Base-by-base conservation (phyloP, 2,329 filamentous ascomycete species). In the Fusarium euwallaceae region DNA sequence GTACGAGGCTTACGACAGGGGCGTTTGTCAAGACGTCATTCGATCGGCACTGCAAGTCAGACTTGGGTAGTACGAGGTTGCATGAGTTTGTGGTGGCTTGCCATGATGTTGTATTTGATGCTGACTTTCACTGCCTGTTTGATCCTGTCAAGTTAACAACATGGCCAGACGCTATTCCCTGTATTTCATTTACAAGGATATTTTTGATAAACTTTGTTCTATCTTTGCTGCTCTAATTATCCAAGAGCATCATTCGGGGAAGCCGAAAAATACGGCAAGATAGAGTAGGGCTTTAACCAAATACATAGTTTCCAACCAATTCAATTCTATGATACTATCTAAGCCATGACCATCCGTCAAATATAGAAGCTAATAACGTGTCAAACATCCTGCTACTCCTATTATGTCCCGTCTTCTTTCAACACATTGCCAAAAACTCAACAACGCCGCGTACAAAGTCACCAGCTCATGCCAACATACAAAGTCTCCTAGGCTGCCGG, bases 41-140 rank as follows among this genome's bases (percentile, higher is more conserved):
- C 58, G 58, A 60, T 41, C 56, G 56, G 22, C 56, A 58, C 55
- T 58, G 55, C 55, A 58, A 58, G 55, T 58, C 55, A 58, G 55
- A 34, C 55, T 58, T 39, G 32, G 32, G 55, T 39, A 58, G 55
- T 36, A 58, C 34, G 55, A 58, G 34, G 32, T 58, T 37, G 34
- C 55, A 39, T 37, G 32, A 36, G 48, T 20, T 29, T 32, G 10
- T 32, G 27, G 55, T 37, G 55, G 34, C 51, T 55, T 55, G 8
- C 27, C 51, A 55, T 29, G 51, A 16, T 58, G 22, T 22, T 56
- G 29, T 17, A 37, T 34, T 37, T 22, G 51, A 17, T n/a, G 48
- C 11, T 29, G 24, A n/a, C 17, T n/a, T 6, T 32, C 17, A 32
- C 11, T 9, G 17, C 48, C 27, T 32, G 51, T 34, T 55, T 51